phyloP scores from a whole-genome alignment of 2,329 filamentous ascomycete genomes.

The Fusarium nelsonii region DNA sequence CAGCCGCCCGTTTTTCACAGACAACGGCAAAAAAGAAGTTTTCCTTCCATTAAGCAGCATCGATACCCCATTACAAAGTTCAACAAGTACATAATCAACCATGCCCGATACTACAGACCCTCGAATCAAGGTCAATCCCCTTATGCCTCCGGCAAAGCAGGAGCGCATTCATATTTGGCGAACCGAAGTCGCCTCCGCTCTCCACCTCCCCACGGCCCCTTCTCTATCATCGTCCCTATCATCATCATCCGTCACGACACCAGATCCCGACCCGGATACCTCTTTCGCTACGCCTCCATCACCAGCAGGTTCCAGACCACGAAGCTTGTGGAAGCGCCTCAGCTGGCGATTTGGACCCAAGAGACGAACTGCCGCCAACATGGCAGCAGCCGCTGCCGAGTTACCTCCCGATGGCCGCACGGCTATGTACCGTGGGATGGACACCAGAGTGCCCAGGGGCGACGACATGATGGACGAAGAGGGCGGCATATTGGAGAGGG shows the following conservation, averaged over 20 bases:
- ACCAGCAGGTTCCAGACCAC: conserved; percentile 33
- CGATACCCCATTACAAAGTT: neutral
- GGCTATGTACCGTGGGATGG: conserved; percentile 53
- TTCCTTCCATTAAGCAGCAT: neutral
- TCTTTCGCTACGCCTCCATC: conserved; percentile 33
- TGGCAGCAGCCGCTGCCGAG: conserved; percentile 42
- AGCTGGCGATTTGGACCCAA: conserved; percentile 46
- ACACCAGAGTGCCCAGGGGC: conserved; percentile 33
- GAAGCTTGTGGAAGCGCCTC: conserved; percentile 47
- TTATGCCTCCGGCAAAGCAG: conserved; percentile 53
- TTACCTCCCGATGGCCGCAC: conserved; percentile 47
- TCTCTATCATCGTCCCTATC: conserved; percentile 50
- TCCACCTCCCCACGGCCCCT: conserved; percentile 48
- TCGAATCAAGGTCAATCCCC: conserved; percentile 34
- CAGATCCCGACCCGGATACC: conserved; percentile 30
- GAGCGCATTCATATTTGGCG: conserved; percentile 64
- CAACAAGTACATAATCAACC: conserved; percentile 9
- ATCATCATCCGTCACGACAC: conserved; percentile 49
- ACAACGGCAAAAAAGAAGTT: neutral
- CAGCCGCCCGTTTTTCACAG: neutral
- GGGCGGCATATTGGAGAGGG: conserved; percentile 45
- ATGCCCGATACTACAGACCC: conserved; percentile 22
- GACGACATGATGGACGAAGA: conserved; percentile 42
- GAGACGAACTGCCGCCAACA: conserved; percentile 35
- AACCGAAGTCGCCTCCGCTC: conserved; percentile 59